These are phyloP conservation scores for Favolaschia claudopus DNA, from an alignment of 768 basidiomycete genomes.

Conservation along the genomic window DNA sequence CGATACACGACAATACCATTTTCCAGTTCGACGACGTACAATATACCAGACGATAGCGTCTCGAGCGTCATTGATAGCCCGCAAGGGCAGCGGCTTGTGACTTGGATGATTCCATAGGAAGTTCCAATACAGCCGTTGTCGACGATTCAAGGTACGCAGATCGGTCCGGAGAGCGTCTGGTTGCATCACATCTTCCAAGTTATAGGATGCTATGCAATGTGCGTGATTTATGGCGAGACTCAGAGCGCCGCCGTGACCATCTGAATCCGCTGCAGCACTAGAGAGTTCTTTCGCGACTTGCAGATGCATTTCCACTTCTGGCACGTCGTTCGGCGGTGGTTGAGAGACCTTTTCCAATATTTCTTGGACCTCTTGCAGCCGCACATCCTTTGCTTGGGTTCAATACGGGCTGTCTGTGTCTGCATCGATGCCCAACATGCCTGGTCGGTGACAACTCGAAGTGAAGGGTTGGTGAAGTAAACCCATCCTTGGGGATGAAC, in stretches of 20 bases:
- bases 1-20: too few relatives aligned
- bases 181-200: constrained; percentile 39
- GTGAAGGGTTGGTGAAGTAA: constrained; percentile 52
- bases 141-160: constrained; percentile 45
- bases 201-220: constrained; percentile 55
- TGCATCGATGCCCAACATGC: not conserved
- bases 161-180: constrained; percentile 35
- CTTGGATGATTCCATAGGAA: constrained; percentile 57
- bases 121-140: constrained; percentile 60
- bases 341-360: constrained; percentile 39
- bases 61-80: constrained; percentile 52
- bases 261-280: too few relatives aligned
- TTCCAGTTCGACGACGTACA: constrained; percentile 41
- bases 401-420: not conserved
- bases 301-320: constrained; percentile 54
- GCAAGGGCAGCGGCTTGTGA: constrained; percentile 50
- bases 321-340: constrained; percentile 39
- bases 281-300: constrained; percentile 35
- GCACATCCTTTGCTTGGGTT: constrained; percentile 46
- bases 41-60: constrained; percentile 62
- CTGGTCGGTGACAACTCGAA: constrained; percentile 54
- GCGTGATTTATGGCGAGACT: constrained; percentile 55
- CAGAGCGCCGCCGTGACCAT: constrained; percentile 33
- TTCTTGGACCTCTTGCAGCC: constrained; percentile 43
- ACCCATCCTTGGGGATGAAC: constrained; percentile 58